A percentile compares a stretch with the other conserved stretches of the same genome.
Conservation (phyloP, 2,329 filamentous ascomycete species). For the Paracorniculantispora psalliotae region DNA sequence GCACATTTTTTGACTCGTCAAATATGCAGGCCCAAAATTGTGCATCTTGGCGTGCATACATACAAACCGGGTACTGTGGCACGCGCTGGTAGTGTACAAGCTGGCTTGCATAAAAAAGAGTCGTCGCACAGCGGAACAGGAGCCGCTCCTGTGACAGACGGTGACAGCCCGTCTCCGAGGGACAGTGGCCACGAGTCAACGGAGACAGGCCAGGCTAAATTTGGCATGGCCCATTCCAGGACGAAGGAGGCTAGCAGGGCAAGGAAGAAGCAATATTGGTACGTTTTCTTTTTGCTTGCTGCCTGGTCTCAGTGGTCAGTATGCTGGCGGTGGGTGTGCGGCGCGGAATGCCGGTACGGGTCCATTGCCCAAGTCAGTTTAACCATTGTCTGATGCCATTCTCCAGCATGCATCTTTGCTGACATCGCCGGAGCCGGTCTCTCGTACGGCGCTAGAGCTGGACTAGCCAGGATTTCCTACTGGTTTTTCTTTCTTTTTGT, state of each 20-base stretch:
- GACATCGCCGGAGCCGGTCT: constrained; percentile 7
- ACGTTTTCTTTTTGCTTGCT: neutral
- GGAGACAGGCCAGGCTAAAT: constrained; percentile 4
- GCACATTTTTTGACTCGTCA: constrained; percentile 1
- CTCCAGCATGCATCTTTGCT: neutral
- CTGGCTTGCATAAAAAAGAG: constrained; percentile 1
- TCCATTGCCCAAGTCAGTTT: neutral
- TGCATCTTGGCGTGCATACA: constrained; percentile 2
- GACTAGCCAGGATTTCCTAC: neutral
- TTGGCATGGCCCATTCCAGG: constrained; percentile 1
- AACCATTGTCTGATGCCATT: neutral
- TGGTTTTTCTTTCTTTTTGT: neutral
- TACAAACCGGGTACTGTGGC: too few species aligned
- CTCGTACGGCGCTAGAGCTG: neutral
- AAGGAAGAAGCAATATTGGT: neutral
- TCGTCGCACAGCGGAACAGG: neutral
- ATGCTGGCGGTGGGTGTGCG: neutral
- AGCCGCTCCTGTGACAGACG: neutral
- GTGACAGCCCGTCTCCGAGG: neutral
- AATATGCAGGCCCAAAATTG: neutral
- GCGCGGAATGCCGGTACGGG: neutral
- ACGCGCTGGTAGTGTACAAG: too few species aligned
- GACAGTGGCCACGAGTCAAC: neutral
- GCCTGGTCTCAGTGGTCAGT: neutral
- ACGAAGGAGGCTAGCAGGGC: neutral